These are phyloP conservation scores for Hanseniaspora lindneri DNA, from an alignment of 805 yeast species.

Conservation along the genomic window DNA sequence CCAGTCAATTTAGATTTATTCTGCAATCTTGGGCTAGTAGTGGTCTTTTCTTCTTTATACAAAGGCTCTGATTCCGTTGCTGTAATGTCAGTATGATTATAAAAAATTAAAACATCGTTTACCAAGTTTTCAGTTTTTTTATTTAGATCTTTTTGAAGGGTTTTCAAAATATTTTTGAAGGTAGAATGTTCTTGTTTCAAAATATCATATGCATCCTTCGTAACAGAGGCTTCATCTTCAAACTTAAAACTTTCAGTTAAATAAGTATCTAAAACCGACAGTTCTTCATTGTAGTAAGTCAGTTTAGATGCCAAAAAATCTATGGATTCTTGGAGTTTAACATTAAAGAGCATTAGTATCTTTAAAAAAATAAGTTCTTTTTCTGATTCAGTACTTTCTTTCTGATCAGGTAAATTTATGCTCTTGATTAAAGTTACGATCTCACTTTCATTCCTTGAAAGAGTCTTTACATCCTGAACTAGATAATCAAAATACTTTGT, in stretches of 20 bases:
- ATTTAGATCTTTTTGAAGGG: constrained; percentile 18
- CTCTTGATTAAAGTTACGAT: background rate
- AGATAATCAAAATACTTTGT: constrained; percentile 1
- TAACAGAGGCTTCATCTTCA: background rate
- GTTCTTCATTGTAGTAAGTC: constrained; percentile 3
- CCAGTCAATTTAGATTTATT: background rate
- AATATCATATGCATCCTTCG: background rate
- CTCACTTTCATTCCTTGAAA: background rate
- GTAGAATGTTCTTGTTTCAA: background rate
- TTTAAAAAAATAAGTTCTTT: background rate
- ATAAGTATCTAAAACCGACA: background rate
- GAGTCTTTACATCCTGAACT: background rate
- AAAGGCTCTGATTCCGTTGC: background rate
- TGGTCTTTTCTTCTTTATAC: background rate
- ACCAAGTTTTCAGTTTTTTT: constrained; percentile 28
- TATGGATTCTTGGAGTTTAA: background rate
- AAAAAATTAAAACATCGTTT: constrained; percentile 13
- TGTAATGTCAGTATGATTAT: constrained; percentile 2
- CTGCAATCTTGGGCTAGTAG: background rate
- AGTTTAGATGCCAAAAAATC: background rate
- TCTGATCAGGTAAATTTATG: too few relatives aligned
- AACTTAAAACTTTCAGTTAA: background rate
- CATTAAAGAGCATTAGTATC: background rate
- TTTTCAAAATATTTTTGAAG: background rate
- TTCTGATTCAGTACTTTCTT: too few relatives aligned